Evolutionary conservation across 176 grass and related monocot species (phyloP).

Genomic region (Luzula sylvatica): DNA sequence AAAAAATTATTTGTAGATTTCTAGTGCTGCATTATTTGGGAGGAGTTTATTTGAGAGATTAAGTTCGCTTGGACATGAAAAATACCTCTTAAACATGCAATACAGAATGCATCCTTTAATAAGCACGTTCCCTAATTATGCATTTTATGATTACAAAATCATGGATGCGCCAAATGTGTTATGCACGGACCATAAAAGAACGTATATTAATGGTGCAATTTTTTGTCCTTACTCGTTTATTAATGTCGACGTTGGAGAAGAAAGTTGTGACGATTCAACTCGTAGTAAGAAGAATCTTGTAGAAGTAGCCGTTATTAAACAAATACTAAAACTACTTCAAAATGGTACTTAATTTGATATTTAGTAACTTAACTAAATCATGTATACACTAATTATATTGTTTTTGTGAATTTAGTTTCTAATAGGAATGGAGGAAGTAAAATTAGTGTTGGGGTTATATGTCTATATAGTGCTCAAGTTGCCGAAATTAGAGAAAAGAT

Average conservation of each 20-base stretch:
- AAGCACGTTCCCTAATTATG: slow-evolving; percentile 42
- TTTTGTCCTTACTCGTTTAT: slow-evolving; percentile 61
- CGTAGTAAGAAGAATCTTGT: slow-evolving; percentile 43
- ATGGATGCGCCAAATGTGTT: slow-evolving; percentile 45
- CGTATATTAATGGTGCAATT: slow-evolving; percentile 33
- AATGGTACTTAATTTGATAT: too few species aligned
- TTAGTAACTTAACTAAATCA: too few species aligned
- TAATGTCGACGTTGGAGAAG: slow-evolving; percentile 15
- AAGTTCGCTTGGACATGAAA: slow-evolving; percentile 40
- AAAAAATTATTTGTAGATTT: slow-evolving; percentile 14
- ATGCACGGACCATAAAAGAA: background rate
- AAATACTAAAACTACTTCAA: slow-evolving; percentile 24
- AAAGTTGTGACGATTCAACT: background rate
- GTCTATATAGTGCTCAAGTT: slow-evolving; percentile 18
- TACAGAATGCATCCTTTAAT: slow-evolving; percentile 84
- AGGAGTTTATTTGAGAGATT: slow-evolving; percentile 60
- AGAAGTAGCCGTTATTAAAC: slow-evolving; percentile 33
- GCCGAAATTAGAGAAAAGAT: slow-evolving; percentile 6
- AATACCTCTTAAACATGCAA: slow-evolving; percentile 63
- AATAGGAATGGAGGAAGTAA: slow-evolving; percentile 10
- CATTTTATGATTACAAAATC: slow-evolving; percentile 42
- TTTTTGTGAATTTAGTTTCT: slow-evolving; percentile 25
- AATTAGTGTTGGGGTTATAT: slow-evolving; percentile 25
- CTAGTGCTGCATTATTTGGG: slow-evolving; percentile 31
- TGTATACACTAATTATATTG: too few species aligned